phyloP scores from a whole-genome alignment of 176 grass and related monocot genomes.

The Alloteropsis semialata region DNA sequence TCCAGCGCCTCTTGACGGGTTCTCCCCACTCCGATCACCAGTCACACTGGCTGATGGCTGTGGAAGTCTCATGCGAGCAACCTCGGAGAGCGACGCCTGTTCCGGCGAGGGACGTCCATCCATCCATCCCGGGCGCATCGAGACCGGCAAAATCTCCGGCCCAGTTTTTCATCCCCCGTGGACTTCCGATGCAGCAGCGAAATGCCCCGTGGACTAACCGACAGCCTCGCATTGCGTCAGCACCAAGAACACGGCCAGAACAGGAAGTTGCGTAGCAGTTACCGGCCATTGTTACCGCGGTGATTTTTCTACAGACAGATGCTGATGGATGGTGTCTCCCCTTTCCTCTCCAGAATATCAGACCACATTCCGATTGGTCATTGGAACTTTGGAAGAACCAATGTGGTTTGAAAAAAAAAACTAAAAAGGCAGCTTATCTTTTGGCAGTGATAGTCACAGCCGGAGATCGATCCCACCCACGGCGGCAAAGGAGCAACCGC shows the following conservation, averaged over 20 bases:
- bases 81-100: neutral
- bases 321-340: no score
- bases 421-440: slow-evolving; percentile 2
- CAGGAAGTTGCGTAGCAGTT: neutral
- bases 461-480: slow-evolving; percentile 6
- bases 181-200: neutral
- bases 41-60: no score
- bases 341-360: neutral
- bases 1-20: neutral
- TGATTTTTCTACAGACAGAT: neutral
- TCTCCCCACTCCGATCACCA: neutral
- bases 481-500: neutral
- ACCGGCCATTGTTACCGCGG: neutral
- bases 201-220: no score
- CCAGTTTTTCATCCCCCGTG: neutral
- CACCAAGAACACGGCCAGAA: no score
- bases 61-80: neutral
- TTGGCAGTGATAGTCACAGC: slow-evolving; percentile 35
- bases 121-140: no score
- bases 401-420: neutral
- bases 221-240: no score
- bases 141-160: neutral
- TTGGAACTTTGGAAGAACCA: no score
- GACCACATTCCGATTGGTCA: neutral
- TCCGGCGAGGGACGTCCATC: neutral